A percentile compares a stretch with the other conserved stretches of the same genome.
Evolutionary conservation across 2,329 filamentous ascomycete genomes (phyloP).

Genomic region (Graphilbum sp.): DNA sequence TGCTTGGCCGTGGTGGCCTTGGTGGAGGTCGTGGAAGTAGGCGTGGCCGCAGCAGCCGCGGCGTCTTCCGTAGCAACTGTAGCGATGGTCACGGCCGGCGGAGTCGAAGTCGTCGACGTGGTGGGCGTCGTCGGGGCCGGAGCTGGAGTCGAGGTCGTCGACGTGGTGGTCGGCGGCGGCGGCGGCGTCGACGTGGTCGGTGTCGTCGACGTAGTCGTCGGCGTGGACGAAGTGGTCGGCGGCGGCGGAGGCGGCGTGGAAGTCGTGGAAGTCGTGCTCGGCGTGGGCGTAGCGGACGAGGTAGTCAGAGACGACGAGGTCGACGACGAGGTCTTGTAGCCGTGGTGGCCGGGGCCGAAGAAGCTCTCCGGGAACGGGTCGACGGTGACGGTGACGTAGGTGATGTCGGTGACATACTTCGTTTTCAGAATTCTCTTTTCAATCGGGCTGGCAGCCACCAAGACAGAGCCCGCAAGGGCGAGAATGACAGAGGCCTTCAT

Average conservation of each 20-base stretch:
- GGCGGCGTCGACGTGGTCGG: neutral
- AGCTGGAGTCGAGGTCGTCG: slow-evolving; percentile 2
- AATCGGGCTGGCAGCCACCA: slow-evolving; percentile 28
- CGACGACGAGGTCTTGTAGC: neutral
- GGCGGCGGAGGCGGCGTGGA: slow-evolving; percentile 4
- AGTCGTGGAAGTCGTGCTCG: slow-evolving; percentile 1
- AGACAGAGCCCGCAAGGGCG: slow-evolving; percentile 25
- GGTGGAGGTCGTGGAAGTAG: slow-evolving; percentile 4
- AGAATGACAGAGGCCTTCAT: slow-evolving; percentile 36
- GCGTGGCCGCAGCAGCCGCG: slow-evolving; percentile 3
- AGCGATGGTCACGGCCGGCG: slow-evolving; percentile 1
- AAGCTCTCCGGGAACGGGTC: slow-evolving; percentile 3
- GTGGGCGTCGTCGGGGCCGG: slow-evolving; percentile 8
- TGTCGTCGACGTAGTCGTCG: neutral
- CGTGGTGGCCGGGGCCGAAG: slow-evolving; percentile 6
- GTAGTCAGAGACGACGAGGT: slow-evolving; percentile 8
- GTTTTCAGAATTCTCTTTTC: slow-evolving; percentile 24
- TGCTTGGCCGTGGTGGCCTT: neutral
- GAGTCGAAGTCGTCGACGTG: slow-evolving; percentile 2
- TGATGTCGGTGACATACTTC: slow-evolving; percentile 22
- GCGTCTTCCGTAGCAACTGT: too few species aligned
- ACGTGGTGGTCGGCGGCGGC: slow-evolving; percentile 1
- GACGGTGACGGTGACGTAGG: slow-evolving; percentile 29
- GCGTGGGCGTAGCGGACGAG: slow-evolving; percentile 8
- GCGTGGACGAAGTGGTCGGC: slow-evolving; percentile 8